Percentiles rank a stretch among this genome's conserved stretches.
Conservation (phyloP, 2,329 filamentous ascomycete genomes). For the Helotiales sp. region DNA sequence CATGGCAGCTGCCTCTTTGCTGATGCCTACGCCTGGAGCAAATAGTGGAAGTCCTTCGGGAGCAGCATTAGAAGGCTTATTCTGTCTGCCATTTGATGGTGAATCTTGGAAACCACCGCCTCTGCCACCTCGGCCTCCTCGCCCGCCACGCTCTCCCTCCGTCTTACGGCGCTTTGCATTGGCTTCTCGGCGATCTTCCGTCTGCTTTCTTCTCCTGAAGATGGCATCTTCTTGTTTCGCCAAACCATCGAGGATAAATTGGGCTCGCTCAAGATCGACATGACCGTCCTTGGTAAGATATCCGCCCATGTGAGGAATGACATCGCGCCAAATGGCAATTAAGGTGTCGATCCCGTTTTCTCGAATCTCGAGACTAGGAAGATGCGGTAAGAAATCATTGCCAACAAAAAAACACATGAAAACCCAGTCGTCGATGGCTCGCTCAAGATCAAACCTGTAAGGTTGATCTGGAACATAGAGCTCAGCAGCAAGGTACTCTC, state of each 20-base stretch:
- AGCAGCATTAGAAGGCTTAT: conserved; percentile 34
- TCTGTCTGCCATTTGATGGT: conserved; percentile 38
- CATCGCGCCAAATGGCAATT: conserved; percentile 96
- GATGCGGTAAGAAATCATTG: conserved; percentile 96
- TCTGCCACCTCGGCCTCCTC: conserved; percentile 39
- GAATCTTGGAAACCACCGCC: conserved; percentile 40
- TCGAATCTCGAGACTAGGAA: conserved; percentile 95
- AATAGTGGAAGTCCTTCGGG: conserved; percentile 60
- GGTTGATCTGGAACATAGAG: conserved; percentile 81
- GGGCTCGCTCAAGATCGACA: conserved; percentile 84
- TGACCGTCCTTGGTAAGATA: conserved; percentile 96
- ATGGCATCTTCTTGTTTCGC: conserved; percentile 94
- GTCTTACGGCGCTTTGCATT: conserved; percentile 79
- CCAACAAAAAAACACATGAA: conserved; percentile 99
- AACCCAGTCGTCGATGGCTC: conserved; percentile 96
- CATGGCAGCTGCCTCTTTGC: conserved; percentile 63
- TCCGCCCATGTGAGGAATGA: conserved; percentile 87
- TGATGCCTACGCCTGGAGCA: conserved; percentile 56
- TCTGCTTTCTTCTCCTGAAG: conserved; percentile 84
- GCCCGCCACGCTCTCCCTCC: conserved; percentile 58
- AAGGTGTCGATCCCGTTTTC: conserved; percentile 97
- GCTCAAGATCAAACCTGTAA: conserved; percentile 91
- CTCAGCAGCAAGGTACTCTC: conserved; percentile 92
- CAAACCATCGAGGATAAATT: conserved; percentile 84
- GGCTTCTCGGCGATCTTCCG: conserved; percentile 82